These are phyloP conservation scores for Lipomyces yarrowii DNA, from an alignment of 1,139 yeast genomes.

Conservation along the genomic window DNA sequence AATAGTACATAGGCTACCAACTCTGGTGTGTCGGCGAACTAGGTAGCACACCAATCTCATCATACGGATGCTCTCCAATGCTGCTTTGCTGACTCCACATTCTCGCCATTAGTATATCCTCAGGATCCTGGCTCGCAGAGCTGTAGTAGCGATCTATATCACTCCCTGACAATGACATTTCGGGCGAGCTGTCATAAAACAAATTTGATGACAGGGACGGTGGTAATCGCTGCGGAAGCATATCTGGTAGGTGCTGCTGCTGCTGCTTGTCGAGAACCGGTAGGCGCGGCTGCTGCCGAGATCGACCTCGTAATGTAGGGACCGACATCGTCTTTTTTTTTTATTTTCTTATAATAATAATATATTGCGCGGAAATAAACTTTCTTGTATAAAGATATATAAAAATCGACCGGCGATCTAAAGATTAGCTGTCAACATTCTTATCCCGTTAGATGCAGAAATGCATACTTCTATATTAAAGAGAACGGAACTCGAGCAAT, in stretches of 20 bases:
- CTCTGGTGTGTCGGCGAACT: not conserved
- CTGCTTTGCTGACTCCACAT: slow-evolving; percentile 12
- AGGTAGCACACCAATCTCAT: not conserved
- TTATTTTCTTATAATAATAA: not conserved
- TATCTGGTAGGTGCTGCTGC: not conserved
- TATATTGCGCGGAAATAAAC: not conserved
- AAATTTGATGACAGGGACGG: slow-evolving; percentile 14
- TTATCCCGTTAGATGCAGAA: not conserved
- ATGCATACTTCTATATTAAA: slow-evolving; percentile 1
- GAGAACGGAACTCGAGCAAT: slow-evolving; percentile 13
- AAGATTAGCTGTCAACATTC: not conserved
- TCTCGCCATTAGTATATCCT: slow-evolving; percentile 8
- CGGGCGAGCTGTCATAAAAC: slow-evolving; percentile 26
- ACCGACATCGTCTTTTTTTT: not conserved
- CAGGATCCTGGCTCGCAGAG: slow-evolving; percentile 5
- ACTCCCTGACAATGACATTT: slow-evolving; percentile 17
- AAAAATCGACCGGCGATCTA: slow-evolving; percentile 28
- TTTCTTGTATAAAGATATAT: not conserved
- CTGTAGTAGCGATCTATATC: slow-evolving; percentile 20
- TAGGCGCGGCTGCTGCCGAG: not conserved
- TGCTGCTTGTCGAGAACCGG: not conserved
- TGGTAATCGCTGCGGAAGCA: not conserved
- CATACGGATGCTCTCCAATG: slow-evolving; percentile 2
- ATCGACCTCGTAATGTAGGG: not conserved
- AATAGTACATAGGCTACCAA: not conserved